Percentiles rank a stretch among this genome's conserved stretches.
phyloP scores from a whole-genome alignment of 352 stramenopile genomes.

The Aphanomyces invadans region DNA sequence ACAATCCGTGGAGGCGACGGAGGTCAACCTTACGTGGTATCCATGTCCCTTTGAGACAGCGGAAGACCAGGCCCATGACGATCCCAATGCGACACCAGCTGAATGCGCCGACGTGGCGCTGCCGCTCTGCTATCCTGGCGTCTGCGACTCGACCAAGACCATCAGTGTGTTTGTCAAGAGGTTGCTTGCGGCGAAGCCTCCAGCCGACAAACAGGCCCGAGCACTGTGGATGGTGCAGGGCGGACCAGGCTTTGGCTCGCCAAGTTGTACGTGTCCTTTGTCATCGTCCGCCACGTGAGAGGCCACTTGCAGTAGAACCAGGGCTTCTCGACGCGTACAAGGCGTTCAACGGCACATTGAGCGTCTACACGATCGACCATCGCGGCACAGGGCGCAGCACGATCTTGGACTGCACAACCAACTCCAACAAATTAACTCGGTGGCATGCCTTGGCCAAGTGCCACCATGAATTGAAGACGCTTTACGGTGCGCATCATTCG shows the following conservation, averaged over 20 bases:
- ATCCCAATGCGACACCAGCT: neutral
- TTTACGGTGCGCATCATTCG: constrained; percentile 27
- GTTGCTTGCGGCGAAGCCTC: constrained; percentile 11
- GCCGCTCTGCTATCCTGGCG: constrained; percentile 57
- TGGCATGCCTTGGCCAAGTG: constrained; percentile 31
- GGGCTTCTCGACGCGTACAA: constrained; percentile 3
- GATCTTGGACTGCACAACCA: constrained; percentile 26
- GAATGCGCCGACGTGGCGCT: constrained; percentile 60
- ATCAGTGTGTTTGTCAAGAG: constrained; percentile 45
- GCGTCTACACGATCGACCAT: constrained; percentile 47
- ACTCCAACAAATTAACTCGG: neutral
- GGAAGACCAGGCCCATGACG: constrained; percentile 3
- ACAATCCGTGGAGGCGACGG: neutral
- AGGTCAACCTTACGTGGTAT: neutral
- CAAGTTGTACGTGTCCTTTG: constrained; percentile 8
- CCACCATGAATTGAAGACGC: constrained; percentile 27
- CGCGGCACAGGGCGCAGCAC: constrained; percentile 37
- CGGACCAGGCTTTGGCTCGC: constrained; percentile 16
- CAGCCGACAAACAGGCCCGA: neutral
- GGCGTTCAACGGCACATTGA: constrained; percentile 26
- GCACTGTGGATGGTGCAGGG: constrained; percentile 23
- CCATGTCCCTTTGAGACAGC: constrained; percentile 1
- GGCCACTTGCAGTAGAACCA: constrained; percentile 2
- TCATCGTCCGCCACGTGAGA: neutral
- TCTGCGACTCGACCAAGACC: constrained; percentile 49